Percentiles rank a stretch among this genome's conserved stretches.
Evolutionary conservation across 108 stramenopile genomes (phyloP).

Genomic region (Stephanodiscus triporus): DNA sequence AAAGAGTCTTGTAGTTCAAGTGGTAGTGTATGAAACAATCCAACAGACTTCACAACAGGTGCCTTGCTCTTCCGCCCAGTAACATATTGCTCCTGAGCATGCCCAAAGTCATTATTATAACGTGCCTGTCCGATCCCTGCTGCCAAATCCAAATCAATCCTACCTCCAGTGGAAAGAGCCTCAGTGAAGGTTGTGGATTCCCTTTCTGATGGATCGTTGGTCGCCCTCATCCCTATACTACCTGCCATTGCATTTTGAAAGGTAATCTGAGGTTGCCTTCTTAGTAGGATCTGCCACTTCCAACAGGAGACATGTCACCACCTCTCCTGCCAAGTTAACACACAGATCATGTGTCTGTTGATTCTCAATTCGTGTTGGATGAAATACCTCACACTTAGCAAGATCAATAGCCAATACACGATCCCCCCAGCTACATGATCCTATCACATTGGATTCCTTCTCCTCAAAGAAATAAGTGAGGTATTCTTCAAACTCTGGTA

Average conservation of each 20-base stretch:
- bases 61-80: conserved; percentile 13
- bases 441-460: conserved; percentile 6
- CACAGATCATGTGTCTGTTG: conserved; percentile 1
- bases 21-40: conserved; percentile 16
- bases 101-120: conserved; percentile 18
- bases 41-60: background rate
- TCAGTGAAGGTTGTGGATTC: conserved; percentile 11
- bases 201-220: conserved; percentile 23
- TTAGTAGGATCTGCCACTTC: background rate
- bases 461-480: background rate
- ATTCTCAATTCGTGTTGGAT: conserved; percentile 2
- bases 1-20: conserved; percentile 5
- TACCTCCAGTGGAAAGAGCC: conserved; percentile 1
- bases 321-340: background rate
- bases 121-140: conserved; percentile 13
- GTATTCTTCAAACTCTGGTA: conserved; percentile 13
- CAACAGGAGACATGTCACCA: background rate
- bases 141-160: background rate
- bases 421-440: background rate
- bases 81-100: background rate
- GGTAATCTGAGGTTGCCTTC: background rate
- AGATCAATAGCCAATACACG: conserved; percentile 6
- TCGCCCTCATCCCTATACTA: conserved; percentile 17
- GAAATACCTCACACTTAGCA: conserved; percentile 1
- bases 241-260: background rate